Base-by-base conservation (phyloP, 805 yeast species). In the Ogataea nonfermentans region DNA sequence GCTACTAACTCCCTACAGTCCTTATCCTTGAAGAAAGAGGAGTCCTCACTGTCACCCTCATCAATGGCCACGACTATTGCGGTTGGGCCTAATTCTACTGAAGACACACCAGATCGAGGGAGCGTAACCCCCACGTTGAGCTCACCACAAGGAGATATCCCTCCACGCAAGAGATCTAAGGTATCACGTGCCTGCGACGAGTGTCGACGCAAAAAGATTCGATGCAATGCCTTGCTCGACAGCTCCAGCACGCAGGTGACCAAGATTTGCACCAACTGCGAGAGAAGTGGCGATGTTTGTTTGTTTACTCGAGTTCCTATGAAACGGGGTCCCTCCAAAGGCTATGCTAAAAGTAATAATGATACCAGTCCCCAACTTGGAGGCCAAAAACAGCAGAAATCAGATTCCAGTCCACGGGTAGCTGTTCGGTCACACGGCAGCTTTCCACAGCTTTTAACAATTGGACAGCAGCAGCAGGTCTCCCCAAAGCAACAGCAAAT, bases 141-240 rank as follows among this genome's bases (percentile, higher is more conserved):
- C 12, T 15, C 41, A 4, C 25, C 41, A 11, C 10, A 37, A 1
- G 15, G 27, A 11, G 44, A 40, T 4, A 40, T 50, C 1, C 61
- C 63, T 6, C 62, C 63, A 12, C 68, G 84, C 35, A 81, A 82
- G 53, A 53, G 90, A 41, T 71, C 83, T 7, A 84, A 84, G 56
- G 88, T 84, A 0, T 81, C 89, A 1, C 61, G 95, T 37, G 93
- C 91, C 2, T 84, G 95, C 57, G 95, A 84, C 57, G 79, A 81
- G 39, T 84, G 93, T 58, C 70, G 93, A 25, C 69, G 84, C 32
- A 82, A 83, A 59, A 84, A 84, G 56, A 72, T 84, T 15, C 70
- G 77, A 39, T 84, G 95, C 62, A 79, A 84, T 56, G 87, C 84
- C 15, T 71, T 71, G 17, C 70, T 73, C 41, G 67, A 68, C 36